Conservation (phyloP, 345 rosid genomes). For the Melastoma malabathricum region DNA sequence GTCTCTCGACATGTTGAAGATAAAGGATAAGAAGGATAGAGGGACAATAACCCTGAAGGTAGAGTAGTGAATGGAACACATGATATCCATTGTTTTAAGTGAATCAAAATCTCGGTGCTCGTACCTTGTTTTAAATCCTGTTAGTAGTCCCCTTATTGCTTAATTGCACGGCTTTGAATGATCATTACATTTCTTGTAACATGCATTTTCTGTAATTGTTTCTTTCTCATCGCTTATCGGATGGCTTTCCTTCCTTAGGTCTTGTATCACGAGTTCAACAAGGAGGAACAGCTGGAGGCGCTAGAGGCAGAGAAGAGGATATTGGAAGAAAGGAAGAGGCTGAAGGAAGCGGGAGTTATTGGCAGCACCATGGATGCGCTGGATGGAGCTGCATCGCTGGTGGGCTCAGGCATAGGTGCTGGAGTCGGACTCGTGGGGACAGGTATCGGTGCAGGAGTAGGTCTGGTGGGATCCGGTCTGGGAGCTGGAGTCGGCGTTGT, state of each 20-base stretch:
- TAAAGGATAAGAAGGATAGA: slow-evolving; percentile 94
- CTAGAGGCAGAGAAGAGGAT: slow-evolving; percentile 81
- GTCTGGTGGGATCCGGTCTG: slow-evolving; percentile 59
- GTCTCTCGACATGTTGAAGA: slow-evolving; percentile 81
- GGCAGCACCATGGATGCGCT: slow-evolving; percentile 86
- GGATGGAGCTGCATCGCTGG: slow-evolving; percentile 53
- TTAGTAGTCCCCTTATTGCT: too few species aligned
- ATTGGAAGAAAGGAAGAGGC: slow-evolving; percentile 61
- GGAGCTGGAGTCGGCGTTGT: slow-evolving; percentile 72
- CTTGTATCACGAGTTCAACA: slow-evolving; percentile 50
- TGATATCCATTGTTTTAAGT: too few species aligned
- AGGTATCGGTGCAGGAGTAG: slow-evolving; percentile 60
- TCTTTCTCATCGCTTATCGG: too few species aligned
- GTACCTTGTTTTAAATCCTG: too few species aligned
- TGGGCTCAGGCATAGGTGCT: slow-evolving; percentile 33
- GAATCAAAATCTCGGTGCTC: too few species aligned
- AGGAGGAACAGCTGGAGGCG: slow-evolving; percentile 80
- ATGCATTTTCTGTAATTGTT: too few species aligned
- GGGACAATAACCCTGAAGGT: slow-evolving; percentile 83
- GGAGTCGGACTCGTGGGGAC: slow-evolving; percentile 49
- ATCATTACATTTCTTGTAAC: too few species aligned
- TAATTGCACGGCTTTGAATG: too few species aligned
- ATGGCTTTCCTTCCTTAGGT: slow-evolving; percentile 21
- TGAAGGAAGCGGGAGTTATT: slow-evolving; percentile 86
- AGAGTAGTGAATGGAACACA: background rate